These are phyloP conservation scores for Pouteria glomerata DNA, from an alignment of 148 eudicot species.

Conservation along the genomic window DNA sequence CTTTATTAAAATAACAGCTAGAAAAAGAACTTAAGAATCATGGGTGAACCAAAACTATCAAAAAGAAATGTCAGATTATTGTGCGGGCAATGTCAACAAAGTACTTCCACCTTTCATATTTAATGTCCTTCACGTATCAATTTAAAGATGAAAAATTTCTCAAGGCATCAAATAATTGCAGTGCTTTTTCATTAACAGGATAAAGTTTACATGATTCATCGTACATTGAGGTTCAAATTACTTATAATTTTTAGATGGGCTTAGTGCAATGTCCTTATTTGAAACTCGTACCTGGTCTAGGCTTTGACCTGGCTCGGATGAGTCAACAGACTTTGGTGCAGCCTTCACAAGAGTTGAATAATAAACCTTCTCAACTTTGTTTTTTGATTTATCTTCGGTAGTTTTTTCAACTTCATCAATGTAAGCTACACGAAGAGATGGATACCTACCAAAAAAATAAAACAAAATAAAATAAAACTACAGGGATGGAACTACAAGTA, in stretches of 20 bases:
- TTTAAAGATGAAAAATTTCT: background rate
- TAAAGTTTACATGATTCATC: background rate
- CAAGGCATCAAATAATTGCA: too few species aligned
- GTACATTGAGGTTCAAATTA: background rate
- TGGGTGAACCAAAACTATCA: too few species aligned
- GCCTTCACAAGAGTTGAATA: constrained; percentile 54
- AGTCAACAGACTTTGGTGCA: constrained; percentile 17
- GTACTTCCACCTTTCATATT: too few species aligned
- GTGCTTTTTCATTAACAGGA: too few species aligned
- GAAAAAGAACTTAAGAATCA: too few species aligned
- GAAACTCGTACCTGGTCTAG: constrained; percentile 11
- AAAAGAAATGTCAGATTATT: too few species aligned
- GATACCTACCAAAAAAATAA: constrained; percentile 35
- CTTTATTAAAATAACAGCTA: too few species aligned
- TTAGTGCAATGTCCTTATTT: background rate
- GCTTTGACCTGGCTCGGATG: constrained; percentile 13
- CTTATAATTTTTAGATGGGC: background rate
- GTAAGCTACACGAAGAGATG: constrained; percentile 56
- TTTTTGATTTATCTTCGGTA: constrained; percentile 28
- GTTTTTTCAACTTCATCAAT: constrained; percentile 53
- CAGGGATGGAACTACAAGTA: background rate
- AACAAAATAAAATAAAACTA: too few species aligned
- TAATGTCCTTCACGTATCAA: too few species aligned
- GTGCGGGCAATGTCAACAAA: too few species aligned
- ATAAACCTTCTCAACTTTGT: constrained; percentile 35